Evolutionary conservation across 495 filamentous ascomycete species (phyloP), one percentile per base, ranked within the genome.

Genomic region (Lindgomyces ingoldianus): DNA sequence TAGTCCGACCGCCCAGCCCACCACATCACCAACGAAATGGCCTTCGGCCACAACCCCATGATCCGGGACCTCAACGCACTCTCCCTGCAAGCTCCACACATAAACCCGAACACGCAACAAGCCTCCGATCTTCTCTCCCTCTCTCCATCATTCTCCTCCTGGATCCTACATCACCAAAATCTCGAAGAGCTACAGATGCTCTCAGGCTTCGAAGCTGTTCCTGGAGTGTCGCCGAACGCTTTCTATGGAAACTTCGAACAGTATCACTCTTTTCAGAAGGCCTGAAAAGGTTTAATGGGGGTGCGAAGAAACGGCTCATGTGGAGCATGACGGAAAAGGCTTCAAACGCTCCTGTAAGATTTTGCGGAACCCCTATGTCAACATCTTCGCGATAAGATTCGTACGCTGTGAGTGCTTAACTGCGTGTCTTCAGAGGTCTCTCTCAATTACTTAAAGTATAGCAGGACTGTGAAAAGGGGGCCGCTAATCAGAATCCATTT

Each of bases 11-110:
- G 49, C 45, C 57, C 57, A 29, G 59, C 59, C 11, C 49, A 62
- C 39, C 19, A 52, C 49, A 57, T 67, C 21, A 60, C 59, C 47
- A 49, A 36, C 25, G 64, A 67, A 27, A 67, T 67, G 64, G 33
- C 49, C 27, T 33, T 33, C 26, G 48, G 48, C 21, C 64, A 67
- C 60, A 67, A 67, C 49, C 25, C 36, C 60, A 46, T 67, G 42
- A 11, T 67, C 22, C 64, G 64, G 25, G 57, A 60, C 36, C 58
- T 67, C 27, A 67, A 67, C 60, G 51, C 47, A 22, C 53, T 67
- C 48, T 67, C 55, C 42, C 46, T 45, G 4, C 64, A 67, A 64
- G 60, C 59, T 2, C 60, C 60, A 12, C 36, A 62, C 25, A 50
- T 67, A 47, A 14, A 9, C 3, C 18, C 9, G 10, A 2, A 4